Conservation (phyloP, 306 rosid genomes). For the Malus domestica region DNA sequence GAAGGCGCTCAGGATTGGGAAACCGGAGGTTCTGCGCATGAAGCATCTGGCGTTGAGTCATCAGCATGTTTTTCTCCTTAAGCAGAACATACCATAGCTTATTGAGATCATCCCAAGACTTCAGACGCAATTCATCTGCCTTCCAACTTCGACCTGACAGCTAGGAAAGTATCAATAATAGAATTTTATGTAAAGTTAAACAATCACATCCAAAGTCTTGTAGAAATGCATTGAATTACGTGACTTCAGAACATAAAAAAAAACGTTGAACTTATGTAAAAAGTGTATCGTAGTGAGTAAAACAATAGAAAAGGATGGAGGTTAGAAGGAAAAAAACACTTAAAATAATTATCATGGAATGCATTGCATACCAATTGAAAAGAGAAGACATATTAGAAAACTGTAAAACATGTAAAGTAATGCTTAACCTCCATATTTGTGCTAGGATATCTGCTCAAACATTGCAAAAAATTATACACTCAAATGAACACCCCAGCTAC, state of each 20-base stretch:
- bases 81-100: conserved; percentile 86
- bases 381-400: neutral
- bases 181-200: neutral
- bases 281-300: neutral
- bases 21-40: conserved; percentile 77
- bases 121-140: conserved; percentile 77
- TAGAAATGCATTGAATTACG: neutral
- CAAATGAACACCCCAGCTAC: neutral
- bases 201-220: neutral
- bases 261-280: neutral
- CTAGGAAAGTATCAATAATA: neutral
- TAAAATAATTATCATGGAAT: neutral
- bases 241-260: neutral
- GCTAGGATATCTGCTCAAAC: neutral
- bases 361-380: neutral
- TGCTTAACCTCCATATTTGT: neutral
- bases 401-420: neutral
- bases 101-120: conserved; percentile 94
- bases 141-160: conserved; percentile 88
- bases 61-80: conserved; percentile 93
- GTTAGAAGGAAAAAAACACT: neutral
- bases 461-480: neutral
- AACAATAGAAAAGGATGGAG: neutral
- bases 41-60: conserved; percentile 98
- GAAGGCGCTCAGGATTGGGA: conserved; percentile 78